Percentiles rank a stretch among this genome's conserved stretches.
phyloP scores from a whole-genome alignment of 305 asterid species.

The Solanum hybrid region DNA sequence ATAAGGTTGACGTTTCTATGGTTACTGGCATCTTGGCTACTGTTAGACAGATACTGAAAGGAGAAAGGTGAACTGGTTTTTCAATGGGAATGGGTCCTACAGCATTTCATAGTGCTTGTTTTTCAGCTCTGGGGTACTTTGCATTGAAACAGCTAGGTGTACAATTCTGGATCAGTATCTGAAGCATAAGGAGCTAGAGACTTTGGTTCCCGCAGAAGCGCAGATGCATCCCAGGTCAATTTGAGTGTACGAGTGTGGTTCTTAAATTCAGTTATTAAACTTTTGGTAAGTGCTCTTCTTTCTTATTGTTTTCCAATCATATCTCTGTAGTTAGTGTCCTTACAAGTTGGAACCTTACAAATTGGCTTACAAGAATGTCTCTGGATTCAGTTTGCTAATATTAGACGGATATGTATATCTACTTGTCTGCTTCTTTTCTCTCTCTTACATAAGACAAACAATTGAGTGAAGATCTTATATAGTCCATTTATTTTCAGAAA shows the following conservation, averaged over 20 bases:
- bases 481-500: neutral
- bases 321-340: neutral
- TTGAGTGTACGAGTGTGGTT: constrained; percentile 13
- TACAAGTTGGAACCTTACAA: neutral
- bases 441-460: neutral
- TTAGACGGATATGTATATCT: neutral
- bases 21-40: constrained; percentile 48
- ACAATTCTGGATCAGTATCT: constrained; percentile 63
- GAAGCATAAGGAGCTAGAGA: constrained; percentile 49
- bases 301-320: neutral
- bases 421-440: neutral
- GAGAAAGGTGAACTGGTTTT: constrained; percentile 77
- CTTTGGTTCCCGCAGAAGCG: constrained; percentile 12
- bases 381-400: neutral
- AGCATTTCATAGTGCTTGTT: constrained; percentile 74
- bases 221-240: constrained; percentile 13
- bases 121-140: constrained; percentile 85
- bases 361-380: neutral
- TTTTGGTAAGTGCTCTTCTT: neutral
- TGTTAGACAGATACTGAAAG: constrained; percentile 67
- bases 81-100: constrained; percentile 87
- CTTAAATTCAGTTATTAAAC: neutral
- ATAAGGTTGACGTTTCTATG: constrained; percentile 52
- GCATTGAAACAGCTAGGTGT: constrained; percentile 81
- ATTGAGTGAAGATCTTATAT: neutral